These are phyloP conservation scores for Termitomyces sp. DNA, from an alignment of 768 basidiomycete species.

Conservation along the genomic window DNA sequence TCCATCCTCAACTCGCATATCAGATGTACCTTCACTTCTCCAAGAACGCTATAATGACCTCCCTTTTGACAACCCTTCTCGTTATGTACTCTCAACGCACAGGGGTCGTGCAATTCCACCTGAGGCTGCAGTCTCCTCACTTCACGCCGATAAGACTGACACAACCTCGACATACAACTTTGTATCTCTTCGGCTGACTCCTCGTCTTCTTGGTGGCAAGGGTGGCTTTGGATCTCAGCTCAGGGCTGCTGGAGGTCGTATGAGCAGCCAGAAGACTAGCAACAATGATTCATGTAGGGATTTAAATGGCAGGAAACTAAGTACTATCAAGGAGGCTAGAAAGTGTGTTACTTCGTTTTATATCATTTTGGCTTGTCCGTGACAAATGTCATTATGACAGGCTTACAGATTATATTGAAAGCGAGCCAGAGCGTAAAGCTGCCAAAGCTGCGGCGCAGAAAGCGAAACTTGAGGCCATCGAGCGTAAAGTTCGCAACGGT, in stretches of 20 bases:
- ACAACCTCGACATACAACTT: conserved; percentile 22
- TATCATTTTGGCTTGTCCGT: not conserved
- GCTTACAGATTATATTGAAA: conserved; percentile 80
- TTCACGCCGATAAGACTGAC: conserved; percentile 15
- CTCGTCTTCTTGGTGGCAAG: conserved; percentile 83
- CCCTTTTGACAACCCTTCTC: conserved; percentile 22
- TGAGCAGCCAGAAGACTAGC: conserved; percentile 93
- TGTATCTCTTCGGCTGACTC: conserved; percentile 67
- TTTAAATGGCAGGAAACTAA: conserved; percentile 81
- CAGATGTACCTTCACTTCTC: conserved; percentile 26
- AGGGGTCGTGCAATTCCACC: conserved; percentile 25
- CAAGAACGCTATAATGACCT: conserved; percentile 28
- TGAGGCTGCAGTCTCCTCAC: conserved; percentile 19
- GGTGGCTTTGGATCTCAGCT: conserved; percentile 97
- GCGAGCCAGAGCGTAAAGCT: conserved; percentile 74
- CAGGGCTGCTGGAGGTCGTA: conserved; percentile 93
- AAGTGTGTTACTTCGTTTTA: conserved; percentile 47
- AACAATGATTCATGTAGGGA: conserved; percentile 96
- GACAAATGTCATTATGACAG: conserved; percentile 29
- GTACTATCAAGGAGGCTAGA: conserved; percentile 95
- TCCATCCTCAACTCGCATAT: conserved; percentile 22
- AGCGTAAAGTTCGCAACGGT: conserved; percentile 66
- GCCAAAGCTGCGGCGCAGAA: conserved; percentile 73
- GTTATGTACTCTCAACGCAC: conserved; percentile 32
- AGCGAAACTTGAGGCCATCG: conserved; percentile 79